phyloP scores from a whole-genome alignment of 495 filamentous ascomycete species.

The Penicillium egyptiacum region DNA sequence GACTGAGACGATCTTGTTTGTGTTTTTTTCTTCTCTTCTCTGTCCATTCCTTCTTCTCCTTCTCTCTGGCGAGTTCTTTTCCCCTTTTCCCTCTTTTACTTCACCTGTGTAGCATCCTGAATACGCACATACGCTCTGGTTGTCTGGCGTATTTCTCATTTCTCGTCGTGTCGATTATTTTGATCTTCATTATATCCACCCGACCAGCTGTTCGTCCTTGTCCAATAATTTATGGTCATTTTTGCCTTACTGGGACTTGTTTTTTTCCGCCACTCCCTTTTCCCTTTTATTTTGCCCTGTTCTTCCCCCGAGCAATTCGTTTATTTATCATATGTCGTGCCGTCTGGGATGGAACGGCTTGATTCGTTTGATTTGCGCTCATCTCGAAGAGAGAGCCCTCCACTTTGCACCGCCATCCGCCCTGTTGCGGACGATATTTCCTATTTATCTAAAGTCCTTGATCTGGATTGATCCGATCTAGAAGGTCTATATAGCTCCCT shows the following conservation, averaged over 20 bases:
- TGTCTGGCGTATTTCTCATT: constrained; percentile 30
- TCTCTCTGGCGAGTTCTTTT: constrained; percentile 28
- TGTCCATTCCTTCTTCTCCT: constrained; percentile 25
- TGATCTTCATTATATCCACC: constrained; percentile 39
- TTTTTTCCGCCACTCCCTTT: constrained; percentile 11
- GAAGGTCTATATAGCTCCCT: constrained; percentile 23
- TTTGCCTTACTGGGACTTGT: constrained; percentile 17
- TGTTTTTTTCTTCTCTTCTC: constrained; percentile 28
- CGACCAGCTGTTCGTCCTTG: constrained; percentile 23
- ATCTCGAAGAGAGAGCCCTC: constrained; percentile 19
- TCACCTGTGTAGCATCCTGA: constrained; percentile 27
- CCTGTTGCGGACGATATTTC: constrained; percentile 17
- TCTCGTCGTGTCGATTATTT: constrained; percentile 37
- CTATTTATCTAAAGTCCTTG: constrained; percentile 25
- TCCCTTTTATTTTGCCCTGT: constrained; percentile 17
- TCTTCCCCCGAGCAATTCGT: constrained; percentile 16
- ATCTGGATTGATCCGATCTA: constrained; percentile 24
- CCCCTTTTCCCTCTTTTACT: constrained; percentile 18
- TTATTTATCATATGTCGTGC: constrained; percentile 27
- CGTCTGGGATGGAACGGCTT: constrained; percentile 31
- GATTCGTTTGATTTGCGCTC: constrained; percentile 12
- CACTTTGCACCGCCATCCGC: constrained; percentile 24
- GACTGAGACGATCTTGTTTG: constrained; percentile 41
- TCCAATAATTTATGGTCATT: constrained; percentile 23
- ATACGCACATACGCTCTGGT: constrained; percentile 21